Evolutionary conservation across 2,329 filamentous ascomycete genomes (phyloP).

Genomic region (Sclerotinia nivalis): DNA sequence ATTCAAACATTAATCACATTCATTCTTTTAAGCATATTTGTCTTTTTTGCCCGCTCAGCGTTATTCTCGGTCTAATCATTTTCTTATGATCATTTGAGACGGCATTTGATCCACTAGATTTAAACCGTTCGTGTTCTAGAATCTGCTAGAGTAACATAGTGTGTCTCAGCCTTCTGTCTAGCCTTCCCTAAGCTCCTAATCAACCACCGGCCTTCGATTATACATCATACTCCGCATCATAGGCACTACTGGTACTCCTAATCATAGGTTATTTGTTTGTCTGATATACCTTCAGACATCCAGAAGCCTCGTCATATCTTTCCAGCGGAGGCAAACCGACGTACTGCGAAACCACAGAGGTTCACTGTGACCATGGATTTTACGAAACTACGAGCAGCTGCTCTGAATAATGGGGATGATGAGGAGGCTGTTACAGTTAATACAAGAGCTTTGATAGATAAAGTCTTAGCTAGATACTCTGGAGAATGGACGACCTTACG

Average conservation of each 20-base stretch:
- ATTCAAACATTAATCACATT: background rate
- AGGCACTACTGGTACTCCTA: background rate
- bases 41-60: background rate
- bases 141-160: background rate
- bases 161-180: constrained; percentile 27
- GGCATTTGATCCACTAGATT: background rate
- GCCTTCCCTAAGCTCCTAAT: constrained; percentile 26
- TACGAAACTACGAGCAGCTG: constrained; percentile 78
- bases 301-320: background rate
- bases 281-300: background rate
- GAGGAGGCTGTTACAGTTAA: constrained; percentile 98
- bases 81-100: background rate
- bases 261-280: background rate
- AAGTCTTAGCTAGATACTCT: constrained; percentile 93
- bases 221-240: background rate
- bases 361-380: constrained; percentile 62
- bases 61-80: background rate
- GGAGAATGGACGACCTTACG: constrained; percentile 90
- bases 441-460: constrained; percentile 94
- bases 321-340: background rate
- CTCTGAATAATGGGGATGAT: constrained; percentile 80
- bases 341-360: background rate
- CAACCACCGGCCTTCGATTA: background rate
- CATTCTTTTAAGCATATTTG: background rate
- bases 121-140: background rate